A percentile compares a stretch with the other conserved stretches of the same genome.
phyloP scores from a whole-genome alignment of 305 asterid species.

The Fraxinus xanthoxyloides region DNA sequence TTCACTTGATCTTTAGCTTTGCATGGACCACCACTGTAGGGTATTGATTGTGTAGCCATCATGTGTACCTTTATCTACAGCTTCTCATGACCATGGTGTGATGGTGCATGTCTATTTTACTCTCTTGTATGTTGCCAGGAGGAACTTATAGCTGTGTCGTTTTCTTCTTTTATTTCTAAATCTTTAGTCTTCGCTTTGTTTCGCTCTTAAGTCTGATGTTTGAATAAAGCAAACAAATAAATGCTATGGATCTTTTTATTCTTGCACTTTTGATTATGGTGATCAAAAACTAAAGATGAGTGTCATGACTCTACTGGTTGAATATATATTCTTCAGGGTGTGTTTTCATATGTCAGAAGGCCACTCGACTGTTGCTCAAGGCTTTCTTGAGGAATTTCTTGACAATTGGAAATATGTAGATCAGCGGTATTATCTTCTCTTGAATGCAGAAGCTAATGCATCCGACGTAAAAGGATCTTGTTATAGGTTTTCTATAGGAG shows the following conservation, averaged over 20 bases:
- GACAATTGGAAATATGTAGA: conserved; percentile 55
- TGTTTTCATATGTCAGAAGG: conserved; percentile 65
- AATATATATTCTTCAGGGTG: conserved; percentile 38
- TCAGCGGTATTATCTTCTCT: conserved; percentile 42
- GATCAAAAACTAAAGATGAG: conserved; percentile 1
- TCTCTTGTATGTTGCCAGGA: background rate
- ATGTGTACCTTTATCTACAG: background rate
- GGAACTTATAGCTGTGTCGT: background rate
- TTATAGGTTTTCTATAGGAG: conserved; percentile 37
- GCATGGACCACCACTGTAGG: background rate
- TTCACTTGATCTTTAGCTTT: background rate
- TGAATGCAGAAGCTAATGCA: conserved; percentile 29
- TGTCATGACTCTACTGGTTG: background rate
- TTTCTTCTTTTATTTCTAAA: background rate
- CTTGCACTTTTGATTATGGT: background rate
- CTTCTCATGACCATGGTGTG: background rate
- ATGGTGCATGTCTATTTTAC: background rate
- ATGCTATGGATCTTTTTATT: conserved; percentile 8
- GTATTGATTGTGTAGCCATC: background rate
- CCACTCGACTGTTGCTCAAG: conserved; percentile 46
- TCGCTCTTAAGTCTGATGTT: background rate
- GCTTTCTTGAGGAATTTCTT: conserved; percentile 66
- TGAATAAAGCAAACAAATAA: background rate
- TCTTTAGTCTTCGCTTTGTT: background rate
- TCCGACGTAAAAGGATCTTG: conserved; percentile 31